A percentile compares a stretch with the other conserved stretches of the same genome.
These are phyloP conservation scores for Phytophthora fragariae DNA, from an alignment of 352 stramenopile genomes.

Conservation along the genomic window DNA sequence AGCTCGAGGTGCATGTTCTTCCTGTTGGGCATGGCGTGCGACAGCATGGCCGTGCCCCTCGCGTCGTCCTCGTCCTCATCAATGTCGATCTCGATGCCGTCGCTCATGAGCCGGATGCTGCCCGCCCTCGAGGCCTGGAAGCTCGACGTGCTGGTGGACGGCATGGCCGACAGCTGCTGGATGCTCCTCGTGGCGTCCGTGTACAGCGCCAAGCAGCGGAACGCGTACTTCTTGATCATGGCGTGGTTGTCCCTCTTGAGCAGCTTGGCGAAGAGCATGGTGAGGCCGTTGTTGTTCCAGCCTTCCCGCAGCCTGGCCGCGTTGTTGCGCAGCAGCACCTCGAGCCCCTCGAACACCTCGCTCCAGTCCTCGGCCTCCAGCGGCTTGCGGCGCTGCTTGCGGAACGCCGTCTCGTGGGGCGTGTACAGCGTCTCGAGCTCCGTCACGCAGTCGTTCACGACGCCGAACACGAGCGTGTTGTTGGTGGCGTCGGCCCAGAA, in stretches of 20 bases:
- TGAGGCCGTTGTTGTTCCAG: constrained; percentile 86
- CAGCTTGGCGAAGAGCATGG: constrained; percentile 86
- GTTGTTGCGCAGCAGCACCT: constrained; percentile 85
- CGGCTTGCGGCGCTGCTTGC: constrained; percentile 81
- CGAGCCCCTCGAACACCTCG: constrained; percentile 88
- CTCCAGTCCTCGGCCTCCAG: constrained; percentile 90
- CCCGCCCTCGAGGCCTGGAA: constrained; percentile 43
- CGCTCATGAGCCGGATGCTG: constrained; percentile 52
- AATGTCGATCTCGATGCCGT: constrained; percentile 54
- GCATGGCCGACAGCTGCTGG: constrained; percentile 64
- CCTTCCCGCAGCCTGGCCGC: constrained; percentile 70
- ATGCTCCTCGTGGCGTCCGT: constrained; percentile 78
- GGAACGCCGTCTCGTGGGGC: constrained; percentile 84
- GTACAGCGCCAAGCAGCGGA: constrained; percentile 85
- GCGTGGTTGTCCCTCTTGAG: constrained; percentile 87
- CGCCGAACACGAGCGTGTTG: constrained; percentile 73
- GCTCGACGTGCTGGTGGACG: constrained; percentile 44
- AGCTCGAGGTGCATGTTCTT: constrained; percentile 82
- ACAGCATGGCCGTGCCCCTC: constrained; percentile 49
- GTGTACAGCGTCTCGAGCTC: constrained; percentile 88
- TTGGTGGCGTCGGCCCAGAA: constrained; percentile 85
- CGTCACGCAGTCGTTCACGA: constrained; percentile 83
- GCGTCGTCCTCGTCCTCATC: constrained; percentile 52
- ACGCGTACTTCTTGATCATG: constrained; percentile 92
- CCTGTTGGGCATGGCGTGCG: constrained; percentile 41